A percentile compares a stretch with the other conserved stretches of the same genome.
These are phyloP conservation scores for Coriaria nepalensis DNA, from an alignment of 306 rosid genomes.

Conservation along the genomic window DNA sequence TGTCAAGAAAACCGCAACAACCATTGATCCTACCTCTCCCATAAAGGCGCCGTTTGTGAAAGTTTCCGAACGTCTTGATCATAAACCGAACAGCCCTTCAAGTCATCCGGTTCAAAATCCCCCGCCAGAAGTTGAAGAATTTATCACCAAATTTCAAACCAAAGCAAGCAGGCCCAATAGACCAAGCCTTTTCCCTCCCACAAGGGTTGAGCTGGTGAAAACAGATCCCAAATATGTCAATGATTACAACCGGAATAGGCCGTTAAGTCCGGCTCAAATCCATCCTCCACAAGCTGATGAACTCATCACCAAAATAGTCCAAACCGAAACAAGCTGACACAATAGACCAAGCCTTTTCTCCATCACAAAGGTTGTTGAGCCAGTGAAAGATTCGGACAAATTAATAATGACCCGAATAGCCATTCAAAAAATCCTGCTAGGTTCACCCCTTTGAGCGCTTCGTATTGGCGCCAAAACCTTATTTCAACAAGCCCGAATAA, in stretches of 20 bases:
- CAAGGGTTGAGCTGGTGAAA: conserved; percentile 7
- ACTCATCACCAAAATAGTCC: conserved; percentile 13
- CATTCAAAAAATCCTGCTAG: too few relatives aligned
- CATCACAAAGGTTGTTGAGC: conserved; percentile 8
- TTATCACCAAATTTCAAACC: conserved; percentile 15
- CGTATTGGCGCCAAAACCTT: conserved; percentile 5
- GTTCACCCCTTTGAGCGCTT: not conserved
- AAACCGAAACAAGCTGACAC: conserved; percentile 22
- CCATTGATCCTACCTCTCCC: conserved; percentile 6
- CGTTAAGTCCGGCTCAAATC: conserved; percentile 3
- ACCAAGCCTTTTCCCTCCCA: conserved; percentile 5
- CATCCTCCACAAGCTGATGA: conserved; percentile 11
- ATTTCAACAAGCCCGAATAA: not conserved
- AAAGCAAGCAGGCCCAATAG: conserved; percentile 5
- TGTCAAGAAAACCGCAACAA: too few relatives aligned
- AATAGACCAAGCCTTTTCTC: conserved; percentile 2
- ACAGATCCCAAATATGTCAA: conserved; percentile 8
- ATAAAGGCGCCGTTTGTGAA: conserved; percentile 4
- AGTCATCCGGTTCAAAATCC: conserved; percentile 11
- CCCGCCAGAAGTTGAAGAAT: conserved; percentile 10
- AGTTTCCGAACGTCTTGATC: conserved; percentile 10
- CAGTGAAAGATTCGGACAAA: conserved; percentile 7
- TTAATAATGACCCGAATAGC: not conserved
- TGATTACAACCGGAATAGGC: conserved; percentile 7
- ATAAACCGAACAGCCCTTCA: conserved; percentile 4